phyloP scores from a whole-genome alignment of 2,329 filamentous ascomycete genomes.

The Microcyclospora pomicola region DNA sequence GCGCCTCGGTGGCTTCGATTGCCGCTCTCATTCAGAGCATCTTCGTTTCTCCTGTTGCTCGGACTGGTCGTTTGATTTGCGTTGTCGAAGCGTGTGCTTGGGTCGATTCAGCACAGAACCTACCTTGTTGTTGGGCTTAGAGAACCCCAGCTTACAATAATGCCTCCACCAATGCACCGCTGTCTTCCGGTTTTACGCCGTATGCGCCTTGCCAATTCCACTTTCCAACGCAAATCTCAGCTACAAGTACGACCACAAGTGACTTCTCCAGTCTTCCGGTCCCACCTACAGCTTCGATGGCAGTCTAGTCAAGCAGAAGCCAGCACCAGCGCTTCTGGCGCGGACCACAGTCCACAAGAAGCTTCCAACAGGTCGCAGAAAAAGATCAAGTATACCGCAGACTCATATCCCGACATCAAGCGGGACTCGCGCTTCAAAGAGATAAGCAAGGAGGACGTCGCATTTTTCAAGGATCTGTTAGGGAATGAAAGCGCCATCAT shows the following conservation, averaged over 20 bases:
- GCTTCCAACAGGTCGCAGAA: constrained; percentile 21
- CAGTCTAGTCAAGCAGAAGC: constrained; percentile 16
- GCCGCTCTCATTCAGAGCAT: too few species aligned
- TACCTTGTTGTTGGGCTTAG: too few species aligned
- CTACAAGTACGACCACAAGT: constrained; percentile 1
- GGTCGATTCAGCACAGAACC: too few species aligned
- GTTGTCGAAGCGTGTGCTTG: too few species aligned
- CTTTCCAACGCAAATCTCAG: constrained; percentile 18
- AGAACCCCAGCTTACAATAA: too few species aligned
- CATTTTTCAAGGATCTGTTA: constrained; percentile 68
- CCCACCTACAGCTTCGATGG: constrained; percentile 14
- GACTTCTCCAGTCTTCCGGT: not conserved
- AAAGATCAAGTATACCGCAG: constrained; percentile 62
- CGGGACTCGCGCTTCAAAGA: constrained; percentile 62
- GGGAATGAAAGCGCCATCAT: constrained; percentile 65
- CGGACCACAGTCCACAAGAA: constrained; percentile 15
- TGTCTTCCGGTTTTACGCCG: constrained; percentile 18
- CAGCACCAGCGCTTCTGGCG: constrained; percentile 19
- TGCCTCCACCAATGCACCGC: constrained; percentile 12
- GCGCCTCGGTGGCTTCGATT: not conserved
- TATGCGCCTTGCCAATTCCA: constrained; percentile 18
- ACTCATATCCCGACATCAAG: constrained; percentile 72
- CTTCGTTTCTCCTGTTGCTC: too few species aligned
- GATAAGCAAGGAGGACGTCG: constrained; percentile 65
- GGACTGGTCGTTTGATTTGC: too few species aligned